Base-by-base conservation (phyloP, 2,329 filamentous ascomycete species). In the Metarhizium guizhouense region DNA sequence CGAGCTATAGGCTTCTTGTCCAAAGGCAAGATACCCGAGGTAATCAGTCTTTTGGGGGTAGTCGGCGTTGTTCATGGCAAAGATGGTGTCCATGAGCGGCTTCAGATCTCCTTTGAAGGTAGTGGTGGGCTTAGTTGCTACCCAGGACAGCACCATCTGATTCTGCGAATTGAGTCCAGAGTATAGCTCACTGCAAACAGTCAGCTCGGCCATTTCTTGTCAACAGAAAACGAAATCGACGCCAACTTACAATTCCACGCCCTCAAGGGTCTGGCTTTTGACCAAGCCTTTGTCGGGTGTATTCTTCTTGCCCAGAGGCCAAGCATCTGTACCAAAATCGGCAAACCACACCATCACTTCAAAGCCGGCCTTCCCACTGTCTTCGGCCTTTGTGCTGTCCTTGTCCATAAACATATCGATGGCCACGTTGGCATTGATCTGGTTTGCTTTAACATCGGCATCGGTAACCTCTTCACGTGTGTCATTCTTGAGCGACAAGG, bases 291-390 rank as follows among this genome's bases (percentile, higher is more conserved):
- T 52, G 2, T 59, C 54, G 4, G n/a, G 8, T 8, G 29, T 10
- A 5, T 38, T 5, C 1, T 6, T 45, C 1, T 68, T 63, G 47
- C 79, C 80, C 57, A 81, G 72, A 30, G 78, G 76, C 58, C 79
- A 72, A 0, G 78, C 73, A 2, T 73, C 67, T 2, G 65, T 16
- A 2, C 79, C 79, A 50, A 76, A 75, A 4, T 68, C 67, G 3
- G 72, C 78, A 58, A 83, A 74, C 78, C 77, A 82, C 40, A 83
- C 72, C 78, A 82, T 82, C 67, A 83, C 70, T 68, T 83, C 80
- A 67, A 74, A 77, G 10, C 62, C 61, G 2, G 80, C 75, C 4
- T 69, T 68, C 1, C 64, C 64, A 47, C 71, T 76, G 64, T 75
- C 65, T 47, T 64, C 57, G 0, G 80, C 68, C 0, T 64, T 72